These are phyloP conservation scores for Domatiomyces catenatus DNA, from an alignment of 2,329 filamentous ascomycete species.

Conservation along the genomic window DNA sequence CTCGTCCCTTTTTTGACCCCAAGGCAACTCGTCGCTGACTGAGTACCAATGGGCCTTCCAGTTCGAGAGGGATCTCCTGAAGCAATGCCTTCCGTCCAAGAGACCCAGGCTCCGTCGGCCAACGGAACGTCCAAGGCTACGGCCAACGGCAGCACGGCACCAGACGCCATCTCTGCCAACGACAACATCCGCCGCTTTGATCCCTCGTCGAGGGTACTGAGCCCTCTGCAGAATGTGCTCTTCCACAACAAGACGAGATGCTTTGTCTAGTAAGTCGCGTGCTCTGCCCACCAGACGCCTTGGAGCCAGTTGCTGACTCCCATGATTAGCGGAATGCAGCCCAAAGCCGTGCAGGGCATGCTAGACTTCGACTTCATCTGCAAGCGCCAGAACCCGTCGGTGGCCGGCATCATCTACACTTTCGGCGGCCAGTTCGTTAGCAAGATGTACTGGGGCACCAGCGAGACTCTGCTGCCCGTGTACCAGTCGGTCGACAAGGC, in stretches of 20 bases:
- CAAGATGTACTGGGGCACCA: conserved; percentile 99
- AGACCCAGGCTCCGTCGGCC: conserved; percentile 37
- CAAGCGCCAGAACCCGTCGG: conserved; percentile 92
- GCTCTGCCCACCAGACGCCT: conserved; percentile 6
- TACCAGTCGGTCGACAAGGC: conserved; percentile 92
- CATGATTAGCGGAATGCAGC: conserved; percentile 64
- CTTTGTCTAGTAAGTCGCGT: conserved; percentile 88
- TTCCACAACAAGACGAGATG: conserved; percentile 99
- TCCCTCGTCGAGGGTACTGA: conserved; percentile 80
- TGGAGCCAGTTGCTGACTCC: not conserved
- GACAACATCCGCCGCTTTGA: conserved; percentile 97
- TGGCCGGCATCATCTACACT: conserved; percentile 98
- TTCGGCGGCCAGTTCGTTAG: conserved; percentile 99
- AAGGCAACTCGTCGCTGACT: conserved; percentile 4
- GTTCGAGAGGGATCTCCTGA: conserved; percentile 12
- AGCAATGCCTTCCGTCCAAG: conserved; percentile 34
- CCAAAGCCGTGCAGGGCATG: conserved; percentile 79
- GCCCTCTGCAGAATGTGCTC: conserved; percentile 76
- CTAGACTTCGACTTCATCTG: conserved; percentile 99
- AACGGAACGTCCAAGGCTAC: conserved; percentile 33
- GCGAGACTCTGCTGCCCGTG: conserved; percentile 93
- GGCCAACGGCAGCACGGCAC: conserved; percentile 14
- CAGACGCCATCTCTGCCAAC: conserved; percentile 54
- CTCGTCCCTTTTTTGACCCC: not conserved
- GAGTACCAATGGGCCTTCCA: conserved; percentile 15